Conservation (phyloP, 805 yeast species). For the Wilhelminamyces savonicus region DNA sequence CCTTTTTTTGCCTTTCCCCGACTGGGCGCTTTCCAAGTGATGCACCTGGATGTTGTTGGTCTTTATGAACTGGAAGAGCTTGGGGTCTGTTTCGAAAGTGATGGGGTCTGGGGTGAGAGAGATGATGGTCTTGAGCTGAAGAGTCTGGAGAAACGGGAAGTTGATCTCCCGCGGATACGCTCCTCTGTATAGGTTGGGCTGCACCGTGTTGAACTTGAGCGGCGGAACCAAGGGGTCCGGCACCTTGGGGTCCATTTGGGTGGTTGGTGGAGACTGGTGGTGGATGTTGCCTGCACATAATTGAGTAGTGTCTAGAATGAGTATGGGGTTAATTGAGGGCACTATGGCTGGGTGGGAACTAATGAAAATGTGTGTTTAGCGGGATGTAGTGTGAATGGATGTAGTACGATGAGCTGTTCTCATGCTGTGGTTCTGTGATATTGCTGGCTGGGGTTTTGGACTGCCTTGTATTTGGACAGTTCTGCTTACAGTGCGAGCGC, state of each 20-base stretch:
- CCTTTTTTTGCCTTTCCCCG: conserved; percentile 75
- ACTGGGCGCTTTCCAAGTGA: conserved; percentile 61
- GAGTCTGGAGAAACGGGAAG: conserved; percentile 56
- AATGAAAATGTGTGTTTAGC: too few species aligned
- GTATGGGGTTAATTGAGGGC: too few species aligned
- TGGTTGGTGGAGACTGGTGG: too few species aligned
- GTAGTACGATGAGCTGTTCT: too few species aligned
- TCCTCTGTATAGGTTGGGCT: conserved; percentile 71
- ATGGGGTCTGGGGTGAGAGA: conserved; percentile 78
- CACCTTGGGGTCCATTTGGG: not conserved
- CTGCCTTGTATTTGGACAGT: too few species aligned
- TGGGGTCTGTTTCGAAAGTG: conserved; percentile 44
- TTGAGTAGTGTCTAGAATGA: too few species aligned
- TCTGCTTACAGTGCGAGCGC: too few species aligned
- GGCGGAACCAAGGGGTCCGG: conserved; percentile 55
- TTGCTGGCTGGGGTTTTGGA: too few species aligned
- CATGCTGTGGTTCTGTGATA: too few species aligned
- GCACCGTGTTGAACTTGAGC: conserved; percentile 65
- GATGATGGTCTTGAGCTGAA: conserved; percentile 64
- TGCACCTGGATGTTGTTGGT: conserved; percentile 51
- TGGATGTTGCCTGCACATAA: too few species aligned
- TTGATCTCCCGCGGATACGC: conserved; percentile 80
- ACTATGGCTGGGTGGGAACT: too few species aligned
- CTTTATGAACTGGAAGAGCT: conserved; percentile 46
- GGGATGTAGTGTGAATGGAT: too few species aligned